phyloP scores from a whole-genome alignment of 306 rosid genomes.

The Rosa lucieae region DNA sequence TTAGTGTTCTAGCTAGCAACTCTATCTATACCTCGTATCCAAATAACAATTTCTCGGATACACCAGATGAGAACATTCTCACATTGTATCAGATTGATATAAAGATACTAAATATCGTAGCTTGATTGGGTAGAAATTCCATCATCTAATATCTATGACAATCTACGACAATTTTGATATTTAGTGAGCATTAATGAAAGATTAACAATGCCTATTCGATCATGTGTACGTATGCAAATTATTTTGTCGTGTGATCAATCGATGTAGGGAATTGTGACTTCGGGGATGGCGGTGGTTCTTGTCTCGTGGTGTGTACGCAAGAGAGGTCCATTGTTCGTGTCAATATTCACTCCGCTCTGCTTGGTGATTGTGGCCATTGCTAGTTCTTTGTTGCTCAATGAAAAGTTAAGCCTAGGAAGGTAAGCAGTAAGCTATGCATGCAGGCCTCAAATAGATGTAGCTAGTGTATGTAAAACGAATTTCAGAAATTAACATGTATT shows the following conservation, averaged over 20 bases:
- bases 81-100: too few relatives aligned
- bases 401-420: conserved; percentile 60
- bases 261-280: conserved; percentile 47
- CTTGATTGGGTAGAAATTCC: too few relatives aligned
- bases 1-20: too few relatives aligned
- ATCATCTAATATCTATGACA: too few relatives aligned
- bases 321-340: conserved; percentile 61
- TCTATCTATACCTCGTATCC: too few relatives aligned
- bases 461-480: not conserved
- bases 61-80: too few relatives aligned
- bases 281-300: conserved; percentile 32
- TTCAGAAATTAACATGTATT: not conserved
- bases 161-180: too few relatives aligned
- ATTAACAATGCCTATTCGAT: too few relatives aligned
- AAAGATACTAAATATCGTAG: too few relatives aligned
- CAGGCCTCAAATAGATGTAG: not conserved
- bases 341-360: conserved; percentile 52
- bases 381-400: conserved; percentile 42
- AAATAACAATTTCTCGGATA: too few relatives aligned
- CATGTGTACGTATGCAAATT: not conserved
- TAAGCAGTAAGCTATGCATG: conserved; percentile 5
- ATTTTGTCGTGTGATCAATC: not conserved
- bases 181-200: too few relatives aligned
- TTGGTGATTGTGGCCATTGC: conserved; percentile 50
- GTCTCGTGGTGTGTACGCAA: conserved; percentile 46